These are phyloP conservation scores for Corylus americana DNA, from an alignment of 306 rosid genomes.

Conservation along the genomic window DNA sequence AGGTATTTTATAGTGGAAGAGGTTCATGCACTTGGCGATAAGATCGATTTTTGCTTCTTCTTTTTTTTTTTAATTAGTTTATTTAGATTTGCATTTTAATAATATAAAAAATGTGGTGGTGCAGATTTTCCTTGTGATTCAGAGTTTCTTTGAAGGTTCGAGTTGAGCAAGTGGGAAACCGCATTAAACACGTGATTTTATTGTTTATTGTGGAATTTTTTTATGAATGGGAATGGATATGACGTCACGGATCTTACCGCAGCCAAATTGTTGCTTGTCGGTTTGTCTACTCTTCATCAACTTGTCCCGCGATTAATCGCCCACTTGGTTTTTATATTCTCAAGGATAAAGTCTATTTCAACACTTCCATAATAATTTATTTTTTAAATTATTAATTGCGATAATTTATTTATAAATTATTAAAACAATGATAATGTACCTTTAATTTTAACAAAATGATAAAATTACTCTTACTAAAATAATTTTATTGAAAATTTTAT, in stretches of 20 bases:
- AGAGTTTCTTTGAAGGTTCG: conserved; percentile 52
- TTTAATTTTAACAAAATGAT: too few relatives aligned
- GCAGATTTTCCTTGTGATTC: not conserved
- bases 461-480: too few relatives aligned
- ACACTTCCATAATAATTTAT: too few relatives aligned
- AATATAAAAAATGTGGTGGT: not conserved
- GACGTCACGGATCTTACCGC: conserved; percentile 40
- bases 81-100: not conserved
- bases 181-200: conserved; percentile 54
- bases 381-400: too few relatives aligned
- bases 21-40: conserved; percentile 56
- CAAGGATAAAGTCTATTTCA: too few relatives aligned
- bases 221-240: not conserved
- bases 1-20: conserved; percentile 38
- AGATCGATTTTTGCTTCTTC: not conserved
- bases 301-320: too few relatives aligned
- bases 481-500: too few relatives aligned
- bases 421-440: too few relatives aligned
- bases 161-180: conserved; percentile 34
- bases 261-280: conserved; percentile 2
- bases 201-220: not conserved
- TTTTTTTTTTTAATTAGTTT: not conserved
- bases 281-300: too few relatives aligned
- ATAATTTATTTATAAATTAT: too few relatives aligned
- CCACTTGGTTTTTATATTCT: too few relatives aligned